Percentiles rank a stretch among this genome's conserved stretches.
Evolutionary conservation across 371 early-diverging fungal species (phyloP).

Genomic region (Syncephalis fuscata): DNA sequence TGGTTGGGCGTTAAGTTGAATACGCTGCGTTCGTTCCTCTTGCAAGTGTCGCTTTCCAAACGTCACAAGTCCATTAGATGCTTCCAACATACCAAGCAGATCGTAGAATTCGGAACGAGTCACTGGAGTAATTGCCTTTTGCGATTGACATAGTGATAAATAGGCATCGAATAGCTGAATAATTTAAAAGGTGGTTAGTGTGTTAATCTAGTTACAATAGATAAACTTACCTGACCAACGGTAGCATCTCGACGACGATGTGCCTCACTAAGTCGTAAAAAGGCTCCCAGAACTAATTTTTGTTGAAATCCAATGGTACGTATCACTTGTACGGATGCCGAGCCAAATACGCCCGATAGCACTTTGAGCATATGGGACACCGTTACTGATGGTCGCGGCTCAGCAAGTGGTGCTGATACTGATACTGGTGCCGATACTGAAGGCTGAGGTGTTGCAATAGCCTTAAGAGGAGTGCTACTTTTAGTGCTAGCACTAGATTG

Average conservation of each 20-base stretch:
- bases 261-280: slow-evolving; percentile 20
- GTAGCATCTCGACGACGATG: slow-evolving; percentile 24
- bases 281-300: slow-evolving; percentile 48
- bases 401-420: too few relatives aligned
- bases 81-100: slow-evolving; percentile 48
- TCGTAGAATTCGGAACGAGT: slow-evolving; percentile 61
- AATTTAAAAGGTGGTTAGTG: slow-evolving; percentile 3
- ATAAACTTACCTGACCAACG: slow-evolving; percentile 22
- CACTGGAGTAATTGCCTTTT: slow-evolving; percentile 36
- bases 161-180: slow-evolving; percentile 42
- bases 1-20: too few relatives aligned
- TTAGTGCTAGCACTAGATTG: not conserved
- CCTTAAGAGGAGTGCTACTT: not conserved
- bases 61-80: slow-evolving; percentile 41
- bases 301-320: slow-evolving; percentile 57
- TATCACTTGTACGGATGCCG: slow-evolving; percentile 38
- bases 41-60: slow-evolving; percentile 13
- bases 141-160: slow-evolving; percentile 22
- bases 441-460: too few relatives aligned
- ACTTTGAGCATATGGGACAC: slow-evolving; percentile 65
- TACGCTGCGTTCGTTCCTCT: too few relatives aligned
- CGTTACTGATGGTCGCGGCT: slow-evolving; percentile 30
- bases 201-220: slow-evolving; percentile 7
- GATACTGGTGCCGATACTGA: not conserved
- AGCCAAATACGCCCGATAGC: slow-evolving; percentile 40